phyloP scores from a whole-genome alignment of 208 protist species.

The Crithidia acanthocephali region DNA sequence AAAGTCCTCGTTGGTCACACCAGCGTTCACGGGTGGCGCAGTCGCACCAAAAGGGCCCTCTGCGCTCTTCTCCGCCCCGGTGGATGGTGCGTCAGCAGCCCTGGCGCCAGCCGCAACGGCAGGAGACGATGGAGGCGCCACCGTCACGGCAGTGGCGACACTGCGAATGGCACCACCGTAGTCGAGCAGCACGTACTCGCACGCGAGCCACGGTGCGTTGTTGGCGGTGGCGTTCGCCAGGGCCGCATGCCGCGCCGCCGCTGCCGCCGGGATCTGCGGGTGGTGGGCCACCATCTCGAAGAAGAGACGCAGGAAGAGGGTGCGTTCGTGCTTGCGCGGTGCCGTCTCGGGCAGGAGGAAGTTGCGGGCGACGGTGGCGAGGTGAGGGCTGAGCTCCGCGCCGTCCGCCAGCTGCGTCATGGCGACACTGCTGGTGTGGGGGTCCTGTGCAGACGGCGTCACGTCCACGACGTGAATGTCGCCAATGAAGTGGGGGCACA shows the following conservation, averaged over 20 bases:
- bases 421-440: background rate
- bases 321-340: background rate
- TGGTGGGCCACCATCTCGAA: slow-evolving; percentile 34
- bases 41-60: too few relatives aligned
- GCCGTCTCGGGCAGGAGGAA: slow-evolving; percentile 20
- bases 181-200: slow-evolving; percentile 57
- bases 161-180: slow-evolving; percentile 57
- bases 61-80: background rate
- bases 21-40: background rate
- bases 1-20: slow-evolving; percentile 5
- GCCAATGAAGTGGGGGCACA: slow-evolving; percentile 25
- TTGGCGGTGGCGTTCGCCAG: slow-evolving; percentile 23
- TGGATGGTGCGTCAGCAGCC: too few relatives aligned
- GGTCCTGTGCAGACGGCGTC: background rate
- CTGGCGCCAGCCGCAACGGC: too few relatives aligned
- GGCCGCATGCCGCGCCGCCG: slow-evolving; percentile 40
- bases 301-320: slow-evolving; percentile 29
- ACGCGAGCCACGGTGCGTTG: slow-evolving; percentile 61
- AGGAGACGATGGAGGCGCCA: too few relatives aligned
- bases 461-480: slow-evolving; percentile 46
- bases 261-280: slow-evolving; percentile 33
- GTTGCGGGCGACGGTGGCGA: slow-evolving; percentile 44
- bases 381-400: slow-evolving; percentile 20
- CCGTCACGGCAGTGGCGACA: slow-evolving; percentile 13
- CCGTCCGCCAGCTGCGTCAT: slow-evolving; percentile 9